A percentile compares a stretch with the other conserved stretches of the same genome.
Conservation (phyloP, 2,329 filamentous ascomycete genomes). For the Sporothrix luriei region DNA sequence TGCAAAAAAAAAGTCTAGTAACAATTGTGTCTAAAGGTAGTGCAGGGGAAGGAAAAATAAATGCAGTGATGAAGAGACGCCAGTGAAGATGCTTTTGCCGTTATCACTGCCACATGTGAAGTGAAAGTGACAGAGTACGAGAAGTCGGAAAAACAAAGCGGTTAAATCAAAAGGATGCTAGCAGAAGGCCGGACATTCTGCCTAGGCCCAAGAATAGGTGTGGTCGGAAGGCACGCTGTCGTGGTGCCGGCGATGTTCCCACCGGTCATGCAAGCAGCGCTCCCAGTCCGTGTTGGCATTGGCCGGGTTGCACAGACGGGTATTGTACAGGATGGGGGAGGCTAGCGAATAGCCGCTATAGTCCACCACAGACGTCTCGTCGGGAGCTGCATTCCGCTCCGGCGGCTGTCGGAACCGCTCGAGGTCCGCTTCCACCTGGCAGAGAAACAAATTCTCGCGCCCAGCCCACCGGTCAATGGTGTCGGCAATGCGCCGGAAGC, state of each 20-base stretch:
- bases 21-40: background rate
- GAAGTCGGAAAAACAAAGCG: background rate
- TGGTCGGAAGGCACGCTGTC: background rate
- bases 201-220: background rate
- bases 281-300: constrained; percentile 27
- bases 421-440: constrained; percentile 64
- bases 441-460: constrained; percentile 55
- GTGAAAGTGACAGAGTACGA: background rate
- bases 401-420: constrained; percentile 38
- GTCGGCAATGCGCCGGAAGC: constrained; percentile 60
- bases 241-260: constrained; percentile 11
- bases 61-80: background rate
- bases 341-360: constrained; percentile 26
- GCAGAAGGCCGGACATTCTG: no score
- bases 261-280: constrained; percentile 20
- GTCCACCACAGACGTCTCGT: background rate
- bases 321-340: constrained; percentile 23
- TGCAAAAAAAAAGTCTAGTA: background rate
- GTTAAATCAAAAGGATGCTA: no score
- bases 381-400: background rate
- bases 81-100: background rate
- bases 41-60: constrained; percentile 18
- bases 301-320: constrained; percentile 22
- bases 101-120: background rate
- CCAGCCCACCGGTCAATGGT: constrained; percentile 66